Evolutionary conservation across 352 stramenopile species (phyloP).

Genomic region (Saprolegnia parasitica): DNA sequence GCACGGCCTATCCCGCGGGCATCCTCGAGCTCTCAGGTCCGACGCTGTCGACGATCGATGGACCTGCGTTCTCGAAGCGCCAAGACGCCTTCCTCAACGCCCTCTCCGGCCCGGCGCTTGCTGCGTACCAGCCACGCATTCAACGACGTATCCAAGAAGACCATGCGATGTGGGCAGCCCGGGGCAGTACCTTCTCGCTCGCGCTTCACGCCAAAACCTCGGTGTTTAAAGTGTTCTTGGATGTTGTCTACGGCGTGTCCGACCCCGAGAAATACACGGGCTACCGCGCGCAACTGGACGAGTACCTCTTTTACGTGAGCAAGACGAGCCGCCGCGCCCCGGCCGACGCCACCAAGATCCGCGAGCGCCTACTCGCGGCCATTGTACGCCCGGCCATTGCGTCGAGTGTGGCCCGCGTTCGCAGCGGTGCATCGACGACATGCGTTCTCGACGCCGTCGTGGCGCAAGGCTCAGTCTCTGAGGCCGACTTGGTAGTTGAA

Average conservation of each 20-base stretch:
- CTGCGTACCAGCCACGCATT: neutral
- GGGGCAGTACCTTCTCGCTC: constrained; percentile 13
- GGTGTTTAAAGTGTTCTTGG: constrained; percentile 10
- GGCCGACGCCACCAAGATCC: neutral
- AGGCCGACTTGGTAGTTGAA: neutral
- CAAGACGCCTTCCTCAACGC: constrained; percentile 11
- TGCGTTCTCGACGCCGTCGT: constrained; percentile 21
- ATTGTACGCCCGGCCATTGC: constrained; percentile 8
- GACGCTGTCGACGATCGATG: constrained; percentile 8
- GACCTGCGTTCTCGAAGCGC: neutral
- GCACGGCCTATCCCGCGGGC: neutral
- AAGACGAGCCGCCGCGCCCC: neutral
- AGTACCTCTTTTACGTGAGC: neutral
- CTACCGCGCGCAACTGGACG: neutral
- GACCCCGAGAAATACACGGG: neutral
- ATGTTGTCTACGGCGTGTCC: constrained; percentile 8
- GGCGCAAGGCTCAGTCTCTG: neutral
- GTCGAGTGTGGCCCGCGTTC: neutral
- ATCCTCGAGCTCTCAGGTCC: neutral
- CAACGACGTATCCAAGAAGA: constrained; percentile 4
- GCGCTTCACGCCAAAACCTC: neutral
- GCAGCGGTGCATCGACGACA: neutral
- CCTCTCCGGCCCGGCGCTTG: neutral
- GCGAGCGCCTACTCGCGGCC: neutral
- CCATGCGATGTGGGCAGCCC: constrained; percentile 11